These are phyloP conservation scores for Pestalotiopsis sp. DNA, from an alignment of 2,329 filamentous ascomycete genomes.

Conservation along the genomic window DNA sequence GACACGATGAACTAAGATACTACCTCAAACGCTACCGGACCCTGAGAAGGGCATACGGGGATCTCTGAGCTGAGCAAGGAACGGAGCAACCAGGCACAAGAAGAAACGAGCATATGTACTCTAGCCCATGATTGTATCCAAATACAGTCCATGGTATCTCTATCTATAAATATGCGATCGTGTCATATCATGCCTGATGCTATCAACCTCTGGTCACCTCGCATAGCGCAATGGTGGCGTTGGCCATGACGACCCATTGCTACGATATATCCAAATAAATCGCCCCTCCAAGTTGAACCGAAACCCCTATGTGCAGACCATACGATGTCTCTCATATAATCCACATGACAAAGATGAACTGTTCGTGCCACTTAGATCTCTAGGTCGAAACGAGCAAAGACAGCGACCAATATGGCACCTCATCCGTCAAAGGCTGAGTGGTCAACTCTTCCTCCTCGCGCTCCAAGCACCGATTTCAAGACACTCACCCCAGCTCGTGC, in stretches of 20 bases:
- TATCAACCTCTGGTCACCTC: not conserved
- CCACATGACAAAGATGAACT: too few relatives aligned
- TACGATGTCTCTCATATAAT: too few relatives aligned
- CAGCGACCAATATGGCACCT: not conserved
- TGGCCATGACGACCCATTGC: not conserved
- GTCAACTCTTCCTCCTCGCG: constrained; percentile 67
- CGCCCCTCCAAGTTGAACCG: too few relatives aligned
- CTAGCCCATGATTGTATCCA: constrained; percentile 4
- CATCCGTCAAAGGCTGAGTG: not conserved
- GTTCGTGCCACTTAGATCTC: too few relatives aligned
- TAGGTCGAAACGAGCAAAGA: not conserved
- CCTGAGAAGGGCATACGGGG: constrained; percentile 76
- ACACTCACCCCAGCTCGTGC: constrained; percentile 82
- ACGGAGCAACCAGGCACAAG: not conserved
- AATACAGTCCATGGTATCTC: constrained; percentile 1
- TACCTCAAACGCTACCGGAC: constrained; percentile 91
- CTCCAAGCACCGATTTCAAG: constrained; percentile 86
- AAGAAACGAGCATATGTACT: too few relatives aligned
- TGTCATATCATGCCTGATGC: not conserved
- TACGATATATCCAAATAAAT: too few relatives aligned
- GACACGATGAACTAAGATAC: constrained; percentile 59
- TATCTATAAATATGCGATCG: not conserved
- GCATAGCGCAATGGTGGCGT: not conserved
- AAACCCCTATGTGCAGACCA: too few relatives aligned
- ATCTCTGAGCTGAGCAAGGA: constrained; percentile 28